Conservation (phyloP, 441 rosid species). For the Brassica balearica region DNA sequence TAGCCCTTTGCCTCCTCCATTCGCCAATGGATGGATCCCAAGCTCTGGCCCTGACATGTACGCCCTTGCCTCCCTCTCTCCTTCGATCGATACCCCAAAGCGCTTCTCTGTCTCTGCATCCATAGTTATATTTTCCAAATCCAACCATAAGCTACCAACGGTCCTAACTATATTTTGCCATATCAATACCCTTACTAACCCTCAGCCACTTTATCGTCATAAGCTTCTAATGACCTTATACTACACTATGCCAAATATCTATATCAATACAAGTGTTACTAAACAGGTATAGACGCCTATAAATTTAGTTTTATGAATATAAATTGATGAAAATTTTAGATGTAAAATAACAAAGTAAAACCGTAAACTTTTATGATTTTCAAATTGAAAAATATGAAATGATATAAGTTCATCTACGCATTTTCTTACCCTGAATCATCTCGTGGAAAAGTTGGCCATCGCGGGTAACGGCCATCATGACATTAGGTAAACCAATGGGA, state of each 20-base stretch:
- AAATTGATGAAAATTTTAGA: background rate
- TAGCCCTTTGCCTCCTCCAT: conserved; percentile 72
- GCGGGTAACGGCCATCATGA: conserved; percentile 73
- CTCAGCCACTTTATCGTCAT: background rate
- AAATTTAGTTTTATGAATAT: background rate
- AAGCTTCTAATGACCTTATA: background rate
- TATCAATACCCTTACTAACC: background rate
- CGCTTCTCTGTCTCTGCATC: conserved; percentile 53
- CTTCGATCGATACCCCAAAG: conserved; percentile 54
- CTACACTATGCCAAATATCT: background rate
- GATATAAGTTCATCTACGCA: background rate
- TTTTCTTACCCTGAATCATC: conserved; percentile 22
- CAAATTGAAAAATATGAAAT: conserved; percentile 11
- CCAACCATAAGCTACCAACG: conserved; percentile 1
- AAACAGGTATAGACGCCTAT: background rate
- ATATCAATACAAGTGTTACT: background rate
- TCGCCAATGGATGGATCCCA: conserved; percentile 75
- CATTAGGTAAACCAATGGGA: conserved; percentile 73
- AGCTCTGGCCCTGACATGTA: conserved; percentile 57
- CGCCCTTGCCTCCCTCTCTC: conserved; percentile 59
- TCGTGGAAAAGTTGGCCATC: conserved; percentile 65
- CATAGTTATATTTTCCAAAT: conserved; percentile 6
- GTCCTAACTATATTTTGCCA: background rate
- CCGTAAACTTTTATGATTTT: background rate
- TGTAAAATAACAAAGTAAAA: background rate